Conservation (phyloP, 139 green algal species). For the Zygnema cylindricum region DNA sequence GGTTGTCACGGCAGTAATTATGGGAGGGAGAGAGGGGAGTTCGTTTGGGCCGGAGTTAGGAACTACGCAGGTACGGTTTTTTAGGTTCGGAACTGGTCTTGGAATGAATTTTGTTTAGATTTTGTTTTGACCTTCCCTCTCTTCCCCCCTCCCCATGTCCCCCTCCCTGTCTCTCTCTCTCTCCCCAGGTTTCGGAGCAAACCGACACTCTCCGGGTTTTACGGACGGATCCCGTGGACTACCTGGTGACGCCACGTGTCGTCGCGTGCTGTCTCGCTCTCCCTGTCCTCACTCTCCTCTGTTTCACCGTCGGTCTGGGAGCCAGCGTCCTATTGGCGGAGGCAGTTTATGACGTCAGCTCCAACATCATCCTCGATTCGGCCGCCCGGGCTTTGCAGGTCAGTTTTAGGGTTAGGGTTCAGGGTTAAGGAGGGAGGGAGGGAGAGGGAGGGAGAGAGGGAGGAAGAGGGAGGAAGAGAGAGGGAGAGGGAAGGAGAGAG, state of each 20-base stretch:
- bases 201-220: conserved; percentile 95
- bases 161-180: too few relatives aligned
- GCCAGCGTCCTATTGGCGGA: conserved; percentile 89
- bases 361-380: conserved; percentile 96
- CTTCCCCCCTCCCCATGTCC: too few relatives aligned
- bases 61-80: conserved; percentile 87
- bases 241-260: conserved; percentile 93
- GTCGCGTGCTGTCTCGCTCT: conserved; percentile 90
- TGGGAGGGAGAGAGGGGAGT: conserved; percentile 91
- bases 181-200: conserved; percentile 95
- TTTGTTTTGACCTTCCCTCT: neutral
- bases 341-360: conserved; percentile 87
- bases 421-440: too few relatives aligned
- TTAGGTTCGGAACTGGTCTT: neutral
- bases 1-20: conserved; percentile 97
- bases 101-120: neutral
- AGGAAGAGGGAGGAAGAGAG: too few relatives aligned
- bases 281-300: conserved; percentile 93
- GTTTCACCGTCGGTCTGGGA: conserved; percentile 94
- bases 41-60: conserved; percentile 98
- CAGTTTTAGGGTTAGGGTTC: neutral
- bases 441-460: neutral
- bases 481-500: too few relatives aligned
- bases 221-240: conserved; percentile 95
- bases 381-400: conserved; percentile 75